These are phyloP conservation scores for Parasarocladium wereldwijsianum DNA, from an alignment of 2,329 filamentous ascomycete genomes.

Conservation along the genomic window DNA sequence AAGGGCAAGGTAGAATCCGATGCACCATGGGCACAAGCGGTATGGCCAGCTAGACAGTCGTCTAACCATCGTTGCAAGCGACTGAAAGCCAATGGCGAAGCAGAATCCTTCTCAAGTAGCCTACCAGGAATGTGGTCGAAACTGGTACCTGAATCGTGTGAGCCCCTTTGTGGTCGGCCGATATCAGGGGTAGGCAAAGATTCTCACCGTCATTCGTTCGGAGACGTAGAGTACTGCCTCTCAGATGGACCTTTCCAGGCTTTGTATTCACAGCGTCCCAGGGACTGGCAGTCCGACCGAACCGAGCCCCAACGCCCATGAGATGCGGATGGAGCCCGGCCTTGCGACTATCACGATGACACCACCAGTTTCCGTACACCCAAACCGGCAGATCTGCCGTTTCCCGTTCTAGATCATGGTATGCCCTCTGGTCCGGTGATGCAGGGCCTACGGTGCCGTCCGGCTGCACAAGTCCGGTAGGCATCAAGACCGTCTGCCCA, in stretches of 20 bases:
- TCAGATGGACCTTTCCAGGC: not conserved
- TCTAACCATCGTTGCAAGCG: not conserved
- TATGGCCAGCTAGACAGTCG: not conserved
- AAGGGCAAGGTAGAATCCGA: not conserved
- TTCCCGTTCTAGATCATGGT: not conserved
- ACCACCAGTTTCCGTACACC: slow-evolving; percentile 2
- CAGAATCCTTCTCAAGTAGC: not conserved
- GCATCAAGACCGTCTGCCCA: not conserved
- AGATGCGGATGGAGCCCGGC: slow-evolving; percentile 1
- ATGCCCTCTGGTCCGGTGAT: not conserved
- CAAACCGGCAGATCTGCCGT: not conserved
- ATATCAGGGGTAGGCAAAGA: too few species aligned
- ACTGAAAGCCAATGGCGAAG: not conserved
- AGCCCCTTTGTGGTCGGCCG: not conserved
- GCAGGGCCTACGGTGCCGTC: not conserved
- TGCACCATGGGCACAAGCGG: not conserved
- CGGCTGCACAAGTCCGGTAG: not conserved
- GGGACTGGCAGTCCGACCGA: slow-evolving; percentile 1
- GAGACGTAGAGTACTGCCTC: not conserved
- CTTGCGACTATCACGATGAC: slow-evolving; percentile 1
- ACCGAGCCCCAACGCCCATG: slow-evolving; percentile 1
- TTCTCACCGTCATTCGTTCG: not conserved
- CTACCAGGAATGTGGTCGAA: not conserved
- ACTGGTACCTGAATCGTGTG: not conserved
- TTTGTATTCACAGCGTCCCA: slow-evolving; percentile 2